These are phyloP conservation scores for Colletotrichum lupini DNA, from an alignment of 2,329 filamentous ascomycete genomes.

Conservation along the genomic window DNA sequence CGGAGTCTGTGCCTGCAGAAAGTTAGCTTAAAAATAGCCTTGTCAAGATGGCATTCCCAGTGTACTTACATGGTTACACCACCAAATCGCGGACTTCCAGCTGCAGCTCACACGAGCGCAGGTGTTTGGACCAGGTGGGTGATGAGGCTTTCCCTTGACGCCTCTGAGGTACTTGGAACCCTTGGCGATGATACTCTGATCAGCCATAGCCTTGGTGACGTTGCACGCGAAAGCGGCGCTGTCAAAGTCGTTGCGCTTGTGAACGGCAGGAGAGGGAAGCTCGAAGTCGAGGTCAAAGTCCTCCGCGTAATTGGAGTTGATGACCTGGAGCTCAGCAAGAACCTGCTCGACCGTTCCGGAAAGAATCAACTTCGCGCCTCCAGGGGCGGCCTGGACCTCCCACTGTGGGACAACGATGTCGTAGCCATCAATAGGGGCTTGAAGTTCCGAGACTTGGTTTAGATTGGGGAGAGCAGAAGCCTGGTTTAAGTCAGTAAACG, in stretches of 20 bases:
- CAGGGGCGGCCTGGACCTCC: slow-evolving; percentile 30
- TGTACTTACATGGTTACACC: slow-evolving; percentile 27
- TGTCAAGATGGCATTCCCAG: neutral
- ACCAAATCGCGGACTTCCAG: slow-evolving; percentile 15
- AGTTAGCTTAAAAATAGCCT: neutral
- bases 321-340: slow-evolving; percentile 5
- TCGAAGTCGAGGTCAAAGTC: neutral
- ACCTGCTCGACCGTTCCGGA: slow-evolving; percentile 34
- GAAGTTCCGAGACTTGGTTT: neutral
- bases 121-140: slow-evolving; percentile 5
- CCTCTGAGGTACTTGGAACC: slow-evolving; percentile 22
- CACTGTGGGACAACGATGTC: slow-evolving; percentile 8
- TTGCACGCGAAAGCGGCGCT: neutral
- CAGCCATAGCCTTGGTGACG: neutral
- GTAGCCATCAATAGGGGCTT: slow-evolving; percentile 4
- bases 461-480: neutral
- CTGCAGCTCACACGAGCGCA: slow-evolving; percentile 32
- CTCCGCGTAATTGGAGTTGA: slow-evolving; percentile 24
- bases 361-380: slow-evolving; percentile 16
- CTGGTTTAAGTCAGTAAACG: neutral
- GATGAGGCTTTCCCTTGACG: neutral
- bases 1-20: neutral
- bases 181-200: neutral
- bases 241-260: slow-evolving; percentile 17
- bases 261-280: neutral